Evolutionary conservation across 164 flowering plant genomes (phyloP).

Genomic region (Magnolia sinica): DNA sequence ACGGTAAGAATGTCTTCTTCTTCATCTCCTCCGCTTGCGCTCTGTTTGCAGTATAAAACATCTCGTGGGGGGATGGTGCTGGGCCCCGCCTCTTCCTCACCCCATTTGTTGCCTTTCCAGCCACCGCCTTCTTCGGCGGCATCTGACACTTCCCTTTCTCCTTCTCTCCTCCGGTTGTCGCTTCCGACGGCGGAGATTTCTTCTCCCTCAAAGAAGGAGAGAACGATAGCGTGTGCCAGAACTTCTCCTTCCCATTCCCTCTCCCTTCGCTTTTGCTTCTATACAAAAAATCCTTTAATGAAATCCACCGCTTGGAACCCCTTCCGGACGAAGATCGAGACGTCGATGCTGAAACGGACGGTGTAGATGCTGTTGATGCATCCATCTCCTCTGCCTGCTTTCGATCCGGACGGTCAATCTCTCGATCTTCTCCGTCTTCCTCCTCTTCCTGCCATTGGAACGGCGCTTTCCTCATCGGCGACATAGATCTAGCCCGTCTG

Average conservation of each 20-base stretch:
- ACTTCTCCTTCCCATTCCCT: slow-evolving; percentile 30
- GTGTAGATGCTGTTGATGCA: not conserved
- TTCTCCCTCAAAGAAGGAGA: slow-evolving; percentile 19
- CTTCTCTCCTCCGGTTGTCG: not conserved
- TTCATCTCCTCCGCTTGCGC: slow-evolving; percentile 64
- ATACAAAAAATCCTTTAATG: slow-evolving; percentile 38
- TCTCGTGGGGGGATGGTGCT: slow-evolving; percentile 44
- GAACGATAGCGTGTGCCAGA: slow-evolving; percentile 29
- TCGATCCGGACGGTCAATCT: slow-evolving; percentile 1
- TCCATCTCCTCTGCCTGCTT: slow-evolving; percentile 8
- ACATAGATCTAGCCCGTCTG: slow-evolving; percentile 57
- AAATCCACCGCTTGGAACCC: slow-evolving; percentile 4
- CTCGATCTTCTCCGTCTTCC: slow-evolving; percentile 11
- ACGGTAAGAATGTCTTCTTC: slow-evolving; percentile 60
- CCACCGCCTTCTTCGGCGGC: slow-evolving; percentile 7
- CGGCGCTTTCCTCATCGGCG: slow-evolving; percentile 37
- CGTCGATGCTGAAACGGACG: slow-evolving; percentile 36
- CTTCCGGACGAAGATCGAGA: slow-evolving; percentile 17
- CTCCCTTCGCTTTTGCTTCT: slow-evolving; percentile 56
- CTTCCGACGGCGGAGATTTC: slow-evolving; percentile 8
- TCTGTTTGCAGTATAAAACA: slow-evolving; percentile 49
- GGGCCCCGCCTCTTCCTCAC: slow-evolving; percentile 33
- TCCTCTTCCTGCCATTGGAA: slow-evolving; percentile 33
- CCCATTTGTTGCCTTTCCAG: slow-evolving; percentile 20
- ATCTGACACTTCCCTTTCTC: not conserved